phyloP scores from a whole-genome alignment of 208 protist genomes.

The Crithidia acanthocephali region DNA sequence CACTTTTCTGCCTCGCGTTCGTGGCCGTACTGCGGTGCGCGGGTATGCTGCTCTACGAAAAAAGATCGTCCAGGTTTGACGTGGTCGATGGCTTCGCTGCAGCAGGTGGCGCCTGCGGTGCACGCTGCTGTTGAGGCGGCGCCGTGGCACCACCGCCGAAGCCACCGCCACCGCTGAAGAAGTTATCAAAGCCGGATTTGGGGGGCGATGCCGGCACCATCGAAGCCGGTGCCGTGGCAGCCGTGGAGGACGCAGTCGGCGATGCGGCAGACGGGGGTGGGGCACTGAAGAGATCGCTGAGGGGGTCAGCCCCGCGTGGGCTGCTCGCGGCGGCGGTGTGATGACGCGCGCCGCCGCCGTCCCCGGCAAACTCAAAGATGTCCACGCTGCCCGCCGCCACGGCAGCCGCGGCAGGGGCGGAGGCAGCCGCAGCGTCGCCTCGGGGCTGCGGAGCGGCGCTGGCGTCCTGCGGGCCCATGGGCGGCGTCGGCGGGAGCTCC shows the following conservation, averaged over 20 bases:
- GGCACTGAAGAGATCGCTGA: constrained; percentile 48
- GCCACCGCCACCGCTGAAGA: constrained; percentile 20
- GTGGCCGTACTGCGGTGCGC: no score
- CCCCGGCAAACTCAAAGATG: constrained; percentile 23
- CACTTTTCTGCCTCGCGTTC: no score
- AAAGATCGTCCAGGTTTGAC: constrained; percentile 10
- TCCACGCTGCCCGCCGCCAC: background rate
- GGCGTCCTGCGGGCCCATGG: constrained; percentile 15
- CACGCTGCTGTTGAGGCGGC: background rate
- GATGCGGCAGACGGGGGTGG: constrained; percentile 12
- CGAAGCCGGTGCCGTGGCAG: background rate
- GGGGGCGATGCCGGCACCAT: background rate
- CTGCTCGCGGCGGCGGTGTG: constrained; percentile 14
- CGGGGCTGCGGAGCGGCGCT: background rate
- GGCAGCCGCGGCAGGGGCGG: background rate
- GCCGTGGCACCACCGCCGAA: background rate
- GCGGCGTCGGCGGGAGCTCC: constrained; percentile 44
- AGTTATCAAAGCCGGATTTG: constrained; percentile 20
- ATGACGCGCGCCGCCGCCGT: constrained; percentile 15
- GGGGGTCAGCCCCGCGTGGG: constrained; percentile 38
- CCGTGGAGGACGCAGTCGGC: constrained; percentile 5
- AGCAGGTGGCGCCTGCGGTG: background rate
- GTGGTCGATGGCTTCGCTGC: background rate
- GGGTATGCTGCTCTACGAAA: constrained; percentile 12
- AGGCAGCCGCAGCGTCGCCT: background rate